Percentiles rank a stretch among this genome's conserved stretches.
Evolutionary conservation across 805 yeast species (phyloP).

Genomic region (Blastobotrys attinorum): DNA sequence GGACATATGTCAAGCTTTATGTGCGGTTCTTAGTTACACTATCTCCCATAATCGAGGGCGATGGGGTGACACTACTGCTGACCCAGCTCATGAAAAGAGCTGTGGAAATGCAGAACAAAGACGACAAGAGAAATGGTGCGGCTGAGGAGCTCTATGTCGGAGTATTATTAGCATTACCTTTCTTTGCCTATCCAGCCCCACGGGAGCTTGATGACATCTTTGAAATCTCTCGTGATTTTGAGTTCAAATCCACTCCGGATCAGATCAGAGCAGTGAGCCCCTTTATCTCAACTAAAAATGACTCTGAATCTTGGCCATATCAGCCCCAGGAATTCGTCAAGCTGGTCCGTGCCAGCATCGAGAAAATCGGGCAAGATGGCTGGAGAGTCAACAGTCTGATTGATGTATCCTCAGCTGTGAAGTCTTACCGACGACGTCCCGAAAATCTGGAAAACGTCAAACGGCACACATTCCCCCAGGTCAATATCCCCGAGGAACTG

Average conservation of each 20-base stretch:
- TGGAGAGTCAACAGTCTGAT: conserved; percentile 23
- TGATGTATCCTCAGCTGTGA: conserved; percentile 10
- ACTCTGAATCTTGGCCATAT: conserved; percentile 20
- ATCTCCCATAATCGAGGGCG: conserved; percentile 50
- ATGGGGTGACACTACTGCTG: conserved; percentile 42
- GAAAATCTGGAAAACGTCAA: conserved; percentile 1
- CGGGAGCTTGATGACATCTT: conserved; percentile 28
- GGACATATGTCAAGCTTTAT: conserved; percentile 63
- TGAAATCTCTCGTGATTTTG: conserved; percentile 17
- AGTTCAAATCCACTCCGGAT: conserved; percentile 1
- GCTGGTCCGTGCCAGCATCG: conserved; percentile 18
- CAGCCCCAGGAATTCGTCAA: conserved; percentile 27
- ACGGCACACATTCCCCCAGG: conserved; percentile 28
- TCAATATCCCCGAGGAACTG: conserved; percentile 23
- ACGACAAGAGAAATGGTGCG: conserved; percentile 42
- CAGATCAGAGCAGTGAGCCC: not conserved
- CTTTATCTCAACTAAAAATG: conserved; percentile 1
- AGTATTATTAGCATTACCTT: conserved; percentile 58
- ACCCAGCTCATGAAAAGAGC: conserved; percentile 48
- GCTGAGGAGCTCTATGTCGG: conserved; percentile 64
- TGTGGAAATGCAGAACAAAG: conserved; percentile 41
- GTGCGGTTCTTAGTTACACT: conserved; percentile 64
- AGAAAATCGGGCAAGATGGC: conserved; percentile 8
- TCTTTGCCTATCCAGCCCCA: conserved; percentile 34
- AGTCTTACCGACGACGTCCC: conserved; percentile 4